These are phyloP conservation scores for Russula sp. DNA, from an alignment of 768 basidiomycete genomes.

Conservation along the genomic window DNA sequence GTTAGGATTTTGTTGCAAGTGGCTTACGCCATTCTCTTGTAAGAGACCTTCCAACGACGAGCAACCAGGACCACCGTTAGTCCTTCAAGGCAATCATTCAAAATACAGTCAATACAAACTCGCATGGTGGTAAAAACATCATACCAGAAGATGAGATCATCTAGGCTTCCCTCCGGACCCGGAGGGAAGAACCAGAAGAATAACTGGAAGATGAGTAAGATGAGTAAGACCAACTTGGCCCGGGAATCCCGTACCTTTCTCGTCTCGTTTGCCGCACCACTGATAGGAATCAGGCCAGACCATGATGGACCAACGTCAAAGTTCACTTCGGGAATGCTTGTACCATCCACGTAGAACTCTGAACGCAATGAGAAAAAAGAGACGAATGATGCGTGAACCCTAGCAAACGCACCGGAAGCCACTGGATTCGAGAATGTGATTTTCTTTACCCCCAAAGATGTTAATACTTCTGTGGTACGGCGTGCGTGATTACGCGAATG, in stretches of 20 bases:
- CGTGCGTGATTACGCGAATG: neutral
- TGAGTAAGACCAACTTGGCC: too few species aligned
- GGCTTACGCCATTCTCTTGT: constrained; percentile 69
- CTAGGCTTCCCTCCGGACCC: constrained; percentile 63
- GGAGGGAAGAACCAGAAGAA: constrained; percentile 88
- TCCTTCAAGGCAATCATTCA: constrained; percentile 43
- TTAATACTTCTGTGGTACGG: constrained; percentile 1
- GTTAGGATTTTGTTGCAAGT: constrained; percentile 20
- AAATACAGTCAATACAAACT: neutral
- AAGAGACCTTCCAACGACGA: constrained; percentile 68
- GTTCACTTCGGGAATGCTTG: constrained; percentile 60
- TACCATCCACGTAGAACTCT: constrained; percentile 74
- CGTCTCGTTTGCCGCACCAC: constrained; percentile 53
- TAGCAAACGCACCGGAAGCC: constrained; percentile 49
- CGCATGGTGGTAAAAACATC: constrained; percentile 28
- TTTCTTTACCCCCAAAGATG: constrained; percentile 45
- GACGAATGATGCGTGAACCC: neutral
- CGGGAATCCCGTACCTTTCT: constrained; percentile 65
- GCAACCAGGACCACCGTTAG: constrained; percentile 79
- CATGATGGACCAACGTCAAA: constrained; percentile 76
- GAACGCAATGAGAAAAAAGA: neutral
- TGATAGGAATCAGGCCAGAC: constrained; percentile 73
- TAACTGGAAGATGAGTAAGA: constrained; percentile 43
- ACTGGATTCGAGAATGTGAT: constrained; percentile 69
- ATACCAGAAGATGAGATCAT: constrained; percentile 76